phyloP scores from a whole-genome alignment of 2,329 filamentous ascomycete genomes.

The Diaporthe destruens region DNA sequence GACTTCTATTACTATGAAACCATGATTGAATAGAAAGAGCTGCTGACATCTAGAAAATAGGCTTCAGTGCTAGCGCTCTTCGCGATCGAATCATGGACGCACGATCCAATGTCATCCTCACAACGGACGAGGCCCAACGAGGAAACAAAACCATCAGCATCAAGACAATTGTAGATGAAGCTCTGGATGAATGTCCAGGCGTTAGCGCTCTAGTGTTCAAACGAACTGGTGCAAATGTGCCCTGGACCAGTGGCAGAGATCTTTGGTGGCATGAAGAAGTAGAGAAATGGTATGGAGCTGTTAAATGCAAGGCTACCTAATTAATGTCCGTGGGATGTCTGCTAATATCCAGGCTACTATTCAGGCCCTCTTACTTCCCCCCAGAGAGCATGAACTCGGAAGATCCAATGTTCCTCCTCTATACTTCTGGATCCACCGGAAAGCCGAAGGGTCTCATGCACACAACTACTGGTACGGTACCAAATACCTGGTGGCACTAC shows the following conservation, averaged over 20 bases:
- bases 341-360: too few relatives aligned
- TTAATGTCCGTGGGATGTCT: too few relatives aligned
- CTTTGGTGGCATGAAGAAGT: conserved; percentile 99
- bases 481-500: too few relatives aligned
- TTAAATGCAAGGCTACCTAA: too few relatives aligned
- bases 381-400: conserved; percentile 92
- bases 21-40: too few relatives aligned
- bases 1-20: too few relatives aligned
- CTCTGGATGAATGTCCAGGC: conserved; percentile 93
- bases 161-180: conserved; percentile 99
- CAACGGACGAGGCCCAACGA: conserved; percentile 96
- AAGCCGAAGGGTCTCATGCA: conserved; percentile 99
- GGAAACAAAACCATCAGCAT: conserved; percentile 97
- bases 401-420: conserved; percentile 96
- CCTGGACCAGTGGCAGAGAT: conserved; percentile 90
- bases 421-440: conserved; percentile 97
- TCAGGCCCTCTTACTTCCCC: conserved; percentile 89
- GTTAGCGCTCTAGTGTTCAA: conserved; percentile 92
- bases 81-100: conserved; percentile 95
- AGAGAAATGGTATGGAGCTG: conserved; percentile 97
- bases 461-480: too few relatives aligned
- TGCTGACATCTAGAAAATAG: too few relatives aligned
- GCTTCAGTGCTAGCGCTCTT: too few relatives aligned
- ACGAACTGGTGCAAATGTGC: conserved; percentile 92
- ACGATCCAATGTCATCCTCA: conserved; percentile 93